Evolutionary conservation across 495 filamentous ascomycete species (phyloP).

Genomic region (Neurospora tetrasperma): DNA sequence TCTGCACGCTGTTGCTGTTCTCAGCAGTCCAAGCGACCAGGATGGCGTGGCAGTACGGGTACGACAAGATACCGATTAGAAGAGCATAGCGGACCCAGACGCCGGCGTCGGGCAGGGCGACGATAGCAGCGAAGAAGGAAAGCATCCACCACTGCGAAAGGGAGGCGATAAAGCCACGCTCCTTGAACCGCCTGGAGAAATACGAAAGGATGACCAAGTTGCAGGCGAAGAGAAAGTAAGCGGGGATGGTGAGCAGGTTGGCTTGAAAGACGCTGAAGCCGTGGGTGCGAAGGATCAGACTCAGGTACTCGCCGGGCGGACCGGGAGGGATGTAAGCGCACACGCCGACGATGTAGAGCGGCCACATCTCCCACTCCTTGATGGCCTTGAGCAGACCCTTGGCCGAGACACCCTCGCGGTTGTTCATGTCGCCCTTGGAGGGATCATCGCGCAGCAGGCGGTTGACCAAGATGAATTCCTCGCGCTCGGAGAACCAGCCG

Average conservation of each 20-base stretch:
- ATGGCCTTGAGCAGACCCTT: conserved; percentile 37
- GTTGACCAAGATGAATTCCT: conserved; percentile 51
- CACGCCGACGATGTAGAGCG: conserved; percentile 46
- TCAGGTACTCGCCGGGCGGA: conserved; percentile 37
- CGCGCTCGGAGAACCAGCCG: conserved; percentile 53
- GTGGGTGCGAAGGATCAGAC: conserved; percentile 37
- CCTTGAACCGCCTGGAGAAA: conserved; percentile 42
- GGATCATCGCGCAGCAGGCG: conserved; percentile 54
- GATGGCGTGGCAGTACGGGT: conserved; percentile 54
- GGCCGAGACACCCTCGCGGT: conserved; percentile 39
- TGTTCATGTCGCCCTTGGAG: conserved; percentile 56
- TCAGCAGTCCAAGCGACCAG: conserved; percentile 49
- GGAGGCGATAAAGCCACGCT: conserved; percentile 43
- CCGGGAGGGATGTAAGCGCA: conserved; percentile 40
- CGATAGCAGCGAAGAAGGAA: conserved; percentile 42
- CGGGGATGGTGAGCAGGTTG: conserved; percentile 44
- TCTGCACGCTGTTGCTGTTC: conserved; percentile 53
- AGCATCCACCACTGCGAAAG: conserved; percentile 46
- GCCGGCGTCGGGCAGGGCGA: conserved; percentile 27
- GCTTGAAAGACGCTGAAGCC: conserved; percentile 45
- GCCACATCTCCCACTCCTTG: conserved; percentile 50
- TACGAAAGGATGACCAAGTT: conserved; percentile 41
- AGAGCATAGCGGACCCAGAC: conserved; percentile 46
- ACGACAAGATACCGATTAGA: conserved; percentile 42
- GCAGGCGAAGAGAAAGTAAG: conserved; percentile 32